Base-by-base conservation (phyloP, 352 stramenopile genomes). In the Phytophthora foliorum region DNA sequence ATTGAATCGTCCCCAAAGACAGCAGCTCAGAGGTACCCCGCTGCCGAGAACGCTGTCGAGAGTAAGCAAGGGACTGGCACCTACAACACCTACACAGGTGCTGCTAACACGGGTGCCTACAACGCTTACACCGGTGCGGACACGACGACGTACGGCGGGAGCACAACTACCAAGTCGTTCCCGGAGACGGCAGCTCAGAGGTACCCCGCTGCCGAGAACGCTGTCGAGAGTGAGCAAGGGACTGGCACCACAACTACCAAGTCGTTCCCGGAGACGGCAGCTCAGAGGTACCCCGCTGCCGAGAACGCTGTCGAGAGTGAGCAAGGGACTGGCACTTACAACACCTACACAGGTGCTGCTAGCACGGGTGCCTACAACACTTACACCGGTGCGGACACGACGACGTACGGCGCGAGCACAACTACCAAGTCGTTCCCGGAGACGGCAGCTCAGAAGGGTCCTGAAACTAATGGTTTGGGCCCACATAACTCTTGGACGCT, bases 301-400 rank as follows among this genome's bases (percentile, higher is more conserved):
- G 53, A 49, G 4, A 21, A n/a, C 14, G 48, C 22, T 24, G 17
- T 9, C 4, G 53, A 49, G 4, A 21, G 27, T 6, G 36, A 52
- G 39, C 27, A 66, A 1, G 34, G 27, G 19, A 38, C 42, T n/a
- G 27, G 29, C 32, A 39, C 55, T 19, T 63, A 46, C 55, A 63
- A 63, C n/a, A 14, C 54, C 0, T 61, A 52, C 54, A 44, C 39
- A n/a, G n/a, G n/a, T n/a, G n/a, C n/a, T n/a, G n/a, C n/a, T n/a
- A n/a, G n/a, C n/a, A 24, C 36, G 2, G 42, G n/a, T 42, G 44
- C 21, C 7, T 67, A 67, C 50, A 48, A 38, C 19, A 11, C 21
- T 13, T 63, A 63, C 56, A 46, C 34, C 17, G 54, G 44, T 42
- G 45, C 32, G 2, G 32, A 50, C 22, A 41, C 57, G 49, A 41